A percentile compares a stretch with the other conserved stretches of the same genome.
Conservation (phyloP, 2,329 filamentous ascomycete genomes). For the Metarhizium album region DNA sequence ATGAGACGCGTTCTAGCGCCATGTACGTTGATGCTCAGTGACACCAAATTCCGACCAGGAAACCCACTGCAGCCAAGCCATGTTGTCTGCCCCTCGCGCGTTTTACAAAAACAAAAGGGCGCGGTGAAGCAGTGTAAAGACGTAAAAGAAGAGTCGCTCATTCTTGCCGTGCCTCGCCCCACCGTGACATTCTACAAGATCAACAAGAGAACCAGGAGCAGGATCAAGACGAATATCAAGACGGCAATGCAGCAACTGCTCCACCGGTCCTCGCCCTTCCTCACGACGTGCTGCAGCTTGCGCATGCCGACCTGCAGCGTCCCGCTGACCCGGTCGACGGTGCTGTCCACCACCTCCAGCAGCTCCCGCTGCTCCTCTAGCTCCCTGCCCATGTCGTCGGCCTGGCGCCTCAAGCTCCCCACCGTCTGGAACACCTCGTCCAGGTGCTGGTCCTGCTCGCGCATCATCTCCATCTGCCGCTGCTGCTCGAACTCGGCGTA, state of each 20-base stretch:
- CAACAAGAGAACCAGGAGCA: conserved; percentile 71
- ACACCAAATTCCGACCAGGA: not conserved
- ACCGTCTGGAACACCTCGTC: conserved; percentile 91
- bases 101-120: no score
- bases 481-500: conserved; percentile 84
- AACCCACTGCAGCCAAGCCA: not conserved
- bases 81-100: not conserved
- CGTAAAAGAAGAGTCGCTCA: not conserved
- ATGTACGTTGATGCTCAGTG: not conserved
- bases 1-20: not conserved
- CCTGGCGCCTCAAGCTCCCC: conserved; percentile 79
- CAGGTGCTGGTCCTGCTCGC: conserved; percentile 85
- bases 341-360: conserved; percentile 71
- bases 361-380: conserved; percentile 89
- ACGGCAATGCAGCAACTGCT: conserved; percentile 88
- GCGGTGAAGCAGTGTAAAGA: not conserved
- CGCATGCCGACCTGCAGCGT: conserved; percentile 78
- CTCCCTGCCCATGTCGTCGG: conserved; percentile 91
- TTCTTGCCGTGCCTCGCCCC: not conserved
- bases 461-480: conserved; percentile 84
- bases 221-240: conserved; percentile 77
- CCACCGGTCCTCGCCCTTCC: conserved; percentile 76
- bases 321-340: conserved; percentile 79
- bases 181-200: conserved; percentile 33
- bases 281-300: conserved; percentile 75